These are phyloP conservation scores for Calocera cornea DNA, from an alignment of 768 basidiomycete species.

Conservation along the genomic window DNA sequence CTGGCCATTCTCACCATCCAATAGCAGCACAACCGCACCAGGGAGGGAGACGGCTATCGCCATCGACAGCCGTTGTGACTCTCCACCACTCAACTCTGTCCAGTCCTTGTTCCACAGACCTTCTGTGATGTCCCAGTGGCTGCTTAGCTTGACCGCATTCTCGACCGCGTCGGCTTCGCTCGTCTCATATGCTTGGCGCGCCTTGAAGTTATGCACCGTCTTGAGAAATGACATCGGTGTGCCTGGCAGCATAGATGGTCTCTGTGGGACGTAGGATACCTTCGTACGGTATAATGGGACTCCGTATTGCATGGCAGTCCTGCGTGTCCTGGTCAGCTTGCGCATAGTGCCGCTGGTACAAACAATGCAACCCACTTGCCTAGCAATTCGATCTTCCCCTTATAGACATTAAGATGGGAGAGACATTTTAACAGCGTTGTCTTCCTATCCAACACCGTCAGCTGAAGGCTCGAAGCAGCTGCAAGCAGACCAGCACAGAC, in stretches of 20 bases:
- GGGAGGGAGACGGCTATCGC: constrained; percentile 60
- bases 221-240: constrained; percentile 61
- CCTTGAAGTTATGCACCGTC: constrained; percentile 39
- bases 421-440: constrained; percentile 70
- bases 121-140: constrained; percentile 50
- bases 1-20: constrained; percentile 43
- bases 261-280: constrained; percentile 77
- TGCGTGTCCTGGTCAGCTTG: no score
- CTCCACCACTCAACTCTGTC: constrained; percentile 72
- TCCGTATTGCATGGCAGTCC: constrained; percentile 18
- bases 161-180: constrained; percentile 25
- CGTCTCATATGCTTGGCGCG: constrained; percentile 26
- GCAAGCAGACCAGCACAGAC: constrained; percentile 21
- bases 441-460: constrained; percentile 19
- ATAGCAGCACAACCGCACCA: constrained; percentile 62
- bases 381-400: constrained; percentile 47
- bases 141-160: constrained; percentile 28
- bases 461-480: constrained; percentile 45
- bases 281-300: constrained; percentile 65
- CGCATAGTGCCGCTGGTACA: no score
- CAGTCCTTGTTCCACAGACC: constrained; percentile 70
- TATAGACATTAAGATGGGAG: constrained; percentile 60
- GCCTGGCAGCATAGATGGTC: constrained; percentile 72
- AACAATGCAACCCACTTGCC: constrained; percentile 64
- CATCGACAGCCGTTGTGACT: constrained; percentile 69